phyloP scores from a whole-genome alignment of 176 grass and related monocot species.

The Saccharum spontaneum region DNA sequence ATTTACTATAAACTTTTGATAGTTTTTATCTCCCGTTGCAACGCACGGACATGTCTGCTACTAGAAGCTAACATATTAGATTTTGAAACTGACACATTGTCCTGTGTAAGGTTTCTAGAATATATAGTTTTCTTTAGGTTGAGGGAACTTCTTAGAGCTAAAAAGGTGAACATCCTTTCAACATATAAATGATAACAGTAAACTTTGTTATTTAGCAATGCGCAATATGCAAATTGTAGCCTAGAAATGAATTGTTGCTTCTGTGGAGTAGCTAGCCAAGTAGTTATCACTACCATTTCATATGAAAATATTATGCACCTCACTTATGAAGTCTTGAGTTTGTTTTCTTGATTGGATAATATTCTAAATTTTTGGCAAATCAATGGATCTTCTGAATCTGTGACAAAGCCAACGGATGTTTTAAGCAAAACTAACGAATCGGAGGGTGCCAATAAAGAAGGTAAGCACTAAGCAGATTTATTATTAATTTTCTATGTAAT shows the following conservation, averaged over 20 bases:
- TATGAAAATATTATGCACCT: background rate
- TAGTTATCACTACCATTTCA: background rate
- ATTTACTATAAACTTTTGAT: no score
- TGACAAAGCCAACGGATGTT: conserved; percentile 56
- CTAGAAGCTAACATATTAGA: background rate
- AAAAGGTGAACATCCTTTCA: background rate
- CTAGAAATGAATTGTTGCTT: conserved; percentile 9
- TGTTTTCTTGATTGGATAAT: conserved; percentile 14
- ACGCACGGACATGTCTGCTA: no score
- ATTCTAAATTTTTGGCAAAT: conserved; percentile 33
- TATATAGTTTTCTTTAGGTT: background rate
- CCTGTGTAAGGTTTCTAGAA: background rate
- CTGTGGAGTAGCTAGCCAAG: conserved; percentile 17
- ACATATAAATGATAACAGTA: conserved; percentile 1
- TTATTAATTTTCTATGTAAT: background rate
- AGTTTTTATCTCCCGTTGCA: no score
- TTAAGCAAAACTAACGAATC: conserved; percentile 46
- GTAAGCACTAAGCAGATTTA: conserved; percentile 18
- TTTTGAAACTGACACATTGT: background rate
- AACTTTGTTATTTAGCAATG: background rate
- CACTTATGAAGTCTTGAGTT: background rate
- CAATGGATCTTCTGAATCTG: conserved; percentile 30
- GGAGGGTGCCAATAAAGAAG: conserved; percentile 48
- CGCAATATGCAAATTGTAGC: background rate
- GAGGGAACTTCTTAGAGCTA: background rate